A percentile compares a stretch with the other conserved stretches of the same genome.
These are phyloP conservation scores for Oryza coarctata DNA, from an alignment of 176 grass and related monocot genomes.

Conservation along the genomic window DNA sequence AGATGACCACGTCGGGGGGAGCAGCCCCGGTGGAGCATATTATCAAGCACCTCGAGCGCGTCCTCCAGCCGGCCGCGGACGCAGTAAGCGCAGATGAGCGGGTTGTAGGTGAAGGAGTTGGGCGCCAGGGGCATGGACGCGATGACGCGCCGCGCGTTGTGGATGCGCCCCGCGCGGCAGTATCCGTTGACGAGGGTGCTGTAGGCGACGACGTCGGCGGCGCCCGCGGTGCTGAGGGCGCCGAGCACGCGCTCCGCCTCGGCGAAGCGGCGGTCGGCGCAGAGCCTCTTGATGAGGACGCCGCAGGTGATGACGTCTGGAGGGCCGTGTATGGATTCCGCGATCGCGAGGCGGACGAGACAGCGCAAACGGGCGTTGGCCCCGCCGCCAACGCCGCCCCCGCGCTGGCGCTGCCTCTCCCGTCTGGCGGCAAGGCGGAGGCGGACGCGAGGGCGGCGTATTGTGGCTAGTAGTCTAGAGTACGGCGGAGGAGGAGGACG, in stretches of 20 bases:
- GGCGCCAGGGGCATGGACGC: slow-evolving; percentile 35
- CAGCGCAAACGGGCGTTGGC: slow-evolving; percentile 6
- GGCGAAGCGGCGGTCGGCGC: slow-evolving; percentile 20
- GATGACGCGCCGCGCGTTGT: slow-evolving; percentile 28
- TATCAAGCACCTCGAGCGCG: slow-evolving; percentile 36
- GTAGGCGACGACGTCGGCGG: slow-evolving; percentile 42
- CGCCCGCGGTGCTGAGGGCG: background rate
- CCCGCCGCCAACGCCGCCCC: background rate
- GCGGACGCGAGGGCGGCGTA: background rate
- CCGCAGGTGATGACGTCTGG: slow-evolving; percentile 35
- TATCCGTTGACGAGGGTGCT: slow-evolving; percentile 45
- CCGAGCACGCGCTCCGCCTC: slow-evolving; percentile 35
- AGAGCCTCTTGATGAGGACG: slow-evolving; percentile 47
- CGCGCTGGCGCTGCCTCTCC: background rate
- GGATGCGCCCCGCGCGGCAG: slow-evolving; percentile 32
- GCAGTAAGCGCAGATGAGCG: slow-evolving; percentile 32
- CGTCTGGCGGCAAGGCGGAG: background rate
- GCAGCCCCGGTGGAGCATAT: slow-evolving; percentile 42
- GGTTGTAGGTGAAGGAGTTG: slow-evolving; percentile 46
- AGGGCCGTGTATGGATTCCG: background rate
- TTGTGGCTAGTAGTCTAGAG: background rate
- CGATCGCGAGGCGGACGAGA: slow-evolving; percentile 29
- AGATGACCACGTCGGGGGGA: slow-evolving; percentile 40
- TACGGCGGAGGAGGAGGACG: background rate
- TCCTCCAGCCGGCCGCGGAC: slow-evolving; percentile 14